Evolutionary conservation across 1,284 basidiomycete genomes (phyloP).

Genomic region (Malassezia vespertilionis): DNA sequence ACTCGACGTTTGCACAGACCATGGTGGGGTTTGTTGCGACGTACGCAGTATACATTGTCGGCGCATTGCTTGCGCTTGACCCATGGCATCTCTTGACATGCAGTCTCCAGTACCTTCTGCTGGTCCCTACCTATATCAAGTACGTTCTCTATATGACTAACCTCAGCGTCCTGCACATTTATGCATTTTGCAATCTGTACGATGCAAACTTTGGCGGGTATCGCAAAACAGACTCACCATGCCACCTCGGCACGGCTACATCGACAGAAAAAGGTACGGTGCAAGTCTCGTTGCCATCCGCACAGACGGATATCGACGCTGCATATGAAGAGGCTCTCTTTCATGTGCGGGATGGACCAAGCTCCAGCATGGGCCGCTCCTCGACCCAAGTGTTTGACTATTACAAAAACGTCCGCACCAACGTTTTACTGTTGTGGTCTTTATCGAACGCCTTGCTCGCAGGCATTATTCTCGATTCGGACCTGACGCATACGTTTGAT

Average conservation of each 20-base stretch:
- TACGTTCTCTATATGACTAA: slow-evolving; percentile 39
- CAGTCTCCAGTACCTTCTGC: slow-evolving; percentile 81
- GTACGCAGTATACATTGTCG: slow-evolving; percentile 55
- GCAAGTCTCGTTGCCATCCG: slow-evolving; percentile 74
- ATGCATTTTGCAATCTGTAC: slow-evolving; percentile 45
- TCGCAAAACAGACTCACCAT: slow-evolving; percentile 35
- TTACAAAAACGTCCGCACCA: slow-evolving; percentile 66
- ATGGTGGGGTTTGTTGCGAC: slow-evolving; percentile 73
- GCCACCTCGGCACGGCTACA: slow-evolving; percentile 43
- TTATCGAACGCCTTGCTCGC: slow-evolving; percentile 57
- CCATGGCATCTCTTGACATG: slow-evolving; percentile 85
- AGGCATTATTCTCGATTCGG: slow-evolving; percentile 36
- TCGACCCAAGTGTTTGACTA: slow-evolving; percentile 43
- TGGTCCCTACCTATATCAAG: slow-evolving; percentile 75
- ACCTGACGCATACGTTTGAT: slow-evolving; percentile 27
- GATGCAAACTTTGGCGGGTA: slow-evolving; percentile 49
- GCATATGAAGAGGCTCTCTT: slow-evolving; percentile 79
- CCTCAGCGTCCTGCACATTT: slow-evolving; percentile 9
- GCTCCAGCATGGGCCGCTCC: slow-evolving; percentile 47
- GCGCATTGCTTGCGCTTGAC: slow-evolving; percentile 71
- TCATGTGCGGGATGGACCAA: slow-evolving; percentile 61
- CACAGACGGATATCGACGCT: slow-evolving; percentile 73
- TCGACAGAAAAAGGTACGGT: slow-evolving; percentile 52
- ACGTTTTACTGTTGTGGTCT: slow-evolving; percentile 73
- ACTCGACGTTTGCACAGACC: slow-evolving; percentile 61